These are phyloP conservation scores for Rhizopogon salebrosus DNA, from an alignment of 768 basidiomycete species.

Conservation along the genomic window DNA sequence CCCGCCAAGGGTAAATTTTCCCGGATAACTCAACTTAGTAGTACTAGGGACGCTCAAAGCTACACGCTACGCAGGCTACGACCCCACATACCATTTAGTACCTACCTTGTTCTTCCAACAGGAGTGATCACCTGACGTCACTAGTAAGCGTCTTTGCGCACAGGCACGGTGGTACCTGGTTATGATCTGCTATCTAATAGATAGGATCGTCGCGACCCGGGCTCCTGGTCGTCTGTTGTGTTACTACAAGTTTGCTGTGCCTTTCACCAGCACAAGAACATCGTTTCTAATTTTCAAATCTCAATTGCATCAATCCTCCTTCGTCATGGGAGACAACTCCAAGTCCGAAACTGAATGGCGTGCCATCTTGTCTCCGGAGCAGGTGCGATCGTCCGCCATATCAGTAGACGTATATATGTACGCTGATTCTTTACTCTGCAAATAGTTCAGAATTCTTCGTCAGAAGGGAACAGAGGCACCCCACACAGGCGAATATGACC, in stretches of 20 bases:
- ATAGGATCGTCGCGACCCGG: too few relatives aligned
- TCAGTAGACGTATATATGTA: neutral
- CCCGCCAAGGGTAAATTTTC: too few relatives aligned
- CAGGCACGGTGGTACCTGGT: too few relatives aligned
- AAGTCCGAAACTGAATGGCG: conserved; percentile 82
- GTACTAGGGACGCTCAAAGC: too few relatives aligned
- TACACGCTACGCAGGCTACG: too few relatives aligned
- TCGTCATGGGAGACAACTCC: conserved; percentile 7
- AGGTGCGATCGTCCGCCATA: conserved; percentile 44
- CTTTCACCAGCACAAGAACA: neutral
- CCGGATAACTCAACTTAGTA: too few relatives aligned
- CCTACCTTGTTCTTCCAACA: too few relatives aligned
- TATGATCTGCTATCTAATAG: too few relatives aligned
- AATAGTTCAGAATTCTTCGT: conserved; percentile 79
- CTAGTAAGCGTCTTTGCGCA: neutral
- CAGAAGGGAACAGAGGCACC: conserved; percentile 83
- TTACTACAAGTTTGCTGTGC: neutral
- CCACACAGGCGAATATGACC: conserved; percentile 76
- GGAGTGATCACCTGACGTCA: too few relatives aligned
- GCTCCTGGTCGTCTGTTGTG: neutral
- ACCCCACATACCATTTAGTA: too few relatives aligned
- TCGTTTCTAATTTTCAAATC: neutral
- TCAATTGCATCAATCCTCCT: neutral
- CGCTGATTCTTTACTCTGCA: neutral
- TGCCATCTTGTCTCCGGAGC: conserved; percentile 72